Evolutionary conservation across 257 asterid genomes (phyloP).

Genomic region (Eucommia ulmoides): DNA sequence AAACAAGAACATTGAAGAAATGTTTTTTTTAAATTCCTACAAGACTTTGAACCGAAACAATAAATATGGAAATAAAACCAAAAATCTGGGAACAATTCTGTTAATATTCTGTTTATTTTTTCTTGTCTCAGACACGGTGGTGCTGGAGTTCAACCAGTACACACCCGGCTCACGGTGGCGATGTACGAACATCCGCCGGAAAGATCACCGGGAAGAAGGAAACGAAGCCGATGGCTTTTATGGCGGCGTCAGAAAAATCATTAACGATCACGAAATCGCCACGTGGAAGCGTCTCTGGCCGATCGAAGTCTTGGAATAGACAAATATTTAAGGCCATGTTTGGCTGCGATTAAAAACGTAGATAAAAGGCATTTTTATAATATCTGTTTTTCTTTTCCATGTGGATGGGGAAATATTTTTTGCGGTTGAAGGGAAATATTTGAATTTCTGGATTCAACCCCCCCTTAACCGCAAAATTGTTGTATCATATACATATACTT

Average conservation of each 20-base stretch:
- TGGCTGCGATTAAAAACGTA: no score
- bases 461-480: no score
- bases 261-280: constrained; percentile 33
- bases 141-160: constrained; percentile 78
- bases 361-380: no score
- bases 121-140: constrained; percentile 34
- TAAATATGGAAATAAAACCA: background rate
- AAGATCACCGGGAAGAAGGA: constrained; percentile 70
- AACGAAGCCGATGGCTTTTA: constrained; percentile 68
- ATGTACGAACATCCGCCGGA: constrained; percentile 36
- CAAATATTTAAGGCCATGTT: no score
- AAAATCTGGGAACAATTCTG: background rate
- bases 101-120: background rate
- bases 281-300: constrained; percentile 71
- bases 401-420: no score
- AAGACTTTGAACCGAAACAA: background rate
- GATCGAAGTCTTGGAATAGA: constrained; percentile 47
- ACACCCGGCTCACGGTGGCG: constrained; percentile 78
- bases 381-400: no score
- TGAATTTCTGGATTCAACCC: no score
- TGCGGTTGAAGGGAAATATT: no score
- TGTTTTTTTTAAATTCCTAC: no score
- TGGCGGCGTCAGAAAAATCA: constrained; percentile 57
- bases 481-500: no score
- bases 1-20: no score